A percentile compares a stretch with the other conserved stretches of the same genome.
phyloP scores from a whole-genome alignment of 2,329 filamentous ascomycete species.

The Cladosporium sphaerospermum region DNA sequence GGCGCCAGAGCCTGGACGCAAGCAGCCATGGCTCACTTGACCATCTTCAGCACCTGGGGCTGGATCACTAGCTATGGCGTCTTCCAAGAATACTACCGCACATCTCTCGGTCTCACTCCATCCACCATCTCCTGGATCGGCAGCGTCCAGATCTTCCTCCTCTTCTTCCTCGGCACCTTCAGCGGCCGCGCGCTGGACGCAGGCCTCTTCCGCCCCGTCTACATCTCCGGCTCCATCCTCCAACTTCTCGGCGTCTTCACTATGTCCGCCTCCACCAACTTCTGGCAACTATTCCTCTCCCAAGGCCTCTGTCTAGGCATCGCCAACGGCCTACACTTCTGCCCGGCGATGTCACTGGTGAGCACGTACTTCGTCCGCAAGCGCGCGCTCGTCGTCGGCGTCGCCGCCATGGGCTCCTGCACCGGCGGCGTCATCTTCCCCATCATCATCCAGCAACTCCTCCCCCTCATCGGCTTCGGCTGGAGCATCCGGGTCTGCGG shows the following conservation, averaged over 20 bases:
- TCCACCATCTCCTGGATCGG: conserved; percentile 51
- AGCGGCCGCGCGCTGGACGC: conserved; percentile 48
- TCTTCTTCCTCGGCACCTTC: conserved; percentile 47
- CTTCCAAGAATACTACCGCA: conserved; percentile 41
- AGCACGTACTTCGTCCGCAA: conserved; percentile 59
- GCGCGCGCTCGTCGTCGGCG: conserved; percentile 52
- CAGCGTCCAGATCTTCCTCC: conserved; percentile 46
- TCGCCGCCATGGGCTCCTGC: conserved; percentile 55
- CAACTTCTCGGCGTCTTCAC: conserved; percentile 48
- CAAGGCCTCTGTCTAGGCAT: conserved; percentile 48
- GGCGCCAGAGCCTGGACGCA: conserved; percentile 33
- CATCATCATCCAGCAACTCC: conserved; percentile 44
- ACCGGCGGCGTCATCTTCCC: conserved; percentile 52
- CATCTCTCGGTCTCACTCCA: conserved; percentile 26
- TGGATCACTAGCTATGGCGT: conserved; percentile 11
- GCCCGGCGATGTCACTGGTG: conserved; percentile 57
- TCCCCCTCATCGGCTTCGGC: conserved; percentile 46
- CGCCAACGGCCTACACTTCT: conserved; percentile 58
- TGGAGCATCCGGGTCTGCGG: conserved; percentile 51
- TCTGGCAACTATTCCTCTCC: conserved; percentile 49
- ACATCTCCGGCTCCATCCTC: conserved; percentile 40
- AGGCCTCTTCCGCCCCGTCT: conserved; percentile 42
- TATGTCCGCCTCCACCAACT: conserved; percentile 43
- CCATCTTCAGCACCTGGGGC: conserved; percentile 30
- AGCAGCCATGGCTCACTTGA: conserved; percentile 23